These are phyloP conservation scores for Aphanocladium album DNA, from an alignment of 2,329 filamentous ascomycete species.

Conservation along the genomic window DNA sequence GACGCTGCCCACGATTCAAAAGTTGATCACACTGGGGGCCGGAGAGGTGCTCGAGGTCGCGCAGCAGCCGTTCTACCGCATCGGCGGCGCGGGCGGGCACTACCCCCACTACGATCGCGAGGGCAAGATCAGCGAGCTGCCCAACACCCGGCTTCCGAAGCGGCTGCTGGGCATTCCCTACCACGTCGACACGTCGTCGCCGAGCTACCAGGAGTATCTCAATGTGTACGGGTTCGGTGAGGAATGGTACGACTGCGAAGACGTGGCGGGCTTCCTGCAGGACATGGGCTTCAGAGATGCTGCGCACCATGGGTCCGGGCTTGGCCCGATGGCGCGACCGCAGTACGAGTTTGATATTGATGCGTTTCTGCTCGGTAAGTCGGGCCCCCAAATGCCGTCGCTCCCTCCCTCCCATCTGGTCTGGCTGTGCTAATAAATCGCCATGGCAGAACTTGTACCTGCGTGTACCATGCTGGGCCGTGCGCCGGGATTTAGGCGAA, in stretches of 20 bases:
- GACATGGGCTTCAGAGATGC: not conserved
- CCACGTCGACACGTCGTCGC: not conserved
- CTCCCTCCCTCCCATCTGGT: not conserved
- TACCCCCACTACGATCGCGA: not conserved
- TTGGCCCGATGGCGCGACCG: not conserved
- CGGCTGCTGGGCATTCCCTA: not conserved
- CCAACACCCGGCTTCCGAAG: not conserved
- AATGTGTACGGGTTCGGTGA: not conserved
- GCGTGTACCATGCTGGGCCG: not conserved
- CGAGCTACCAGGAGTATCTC: not conserved
- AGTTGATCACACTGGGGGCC: not conserved
- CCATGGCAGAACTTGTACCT: not conserved
- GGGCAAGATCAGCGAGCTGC: not conserved
- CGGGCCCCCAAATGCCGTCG: not conserved
- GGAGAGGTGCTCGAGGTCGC: not conserved
- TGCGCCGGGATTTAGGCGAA: not conserved
- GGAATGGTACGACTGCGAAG: slow-evolving; percentile 1
- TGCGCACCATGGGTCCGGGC: not conserved
- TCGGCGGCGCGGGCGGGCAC: not conserved
- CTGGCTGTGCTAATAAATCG: not conserved
- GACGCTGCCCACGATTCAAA: not conserved
- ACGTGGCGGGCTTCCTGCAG: not conserved
- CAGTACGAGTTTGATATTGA: not conserved
- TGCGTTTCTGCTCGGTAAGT: not conserved
- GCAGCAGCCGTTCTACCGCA: not conserved